phyloP scores from a whole-genome alignment of 805 yeast genomes.

The Ogataea corticis region DNA sequence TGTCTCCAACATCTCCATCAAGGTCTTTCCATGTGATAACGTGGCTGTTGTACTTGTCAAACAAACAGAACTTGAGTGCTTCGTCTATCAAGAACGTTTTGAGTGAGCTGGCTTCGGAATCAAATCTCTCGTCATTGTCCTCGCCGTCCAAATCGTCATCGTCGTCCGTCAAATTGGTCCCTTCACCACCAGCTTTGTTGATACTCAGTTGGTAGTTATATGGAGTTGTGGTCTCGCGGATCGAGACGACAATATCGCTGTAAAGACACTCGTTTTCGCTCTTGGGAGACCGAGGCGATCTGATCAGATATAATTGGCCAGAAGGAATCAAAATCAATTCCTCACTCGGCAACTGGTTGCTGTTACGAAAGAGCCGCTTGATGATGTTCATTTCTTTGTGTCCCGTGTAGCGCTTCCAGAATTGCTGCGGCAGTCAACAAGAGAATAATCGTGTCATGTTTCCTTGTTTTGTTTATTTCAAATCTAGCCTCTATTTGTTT shows the following conservation, averaged over 20 bases:
- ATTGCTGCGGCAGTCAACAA: too few relatives aligned
- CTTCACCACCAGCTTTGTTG: conserved; percentile 67
- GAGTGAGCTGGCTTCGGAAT: conserved; percentile 53
- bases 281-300: conserved; percentile 81
- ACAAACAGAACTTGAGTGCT: conserved; percentile 55
- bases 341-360: conserved; percentile 45
- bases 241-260: conserved; percentile 74
- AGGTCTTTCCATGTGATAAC: conserved; percentile 79
- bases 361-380: conserved; percentile 48
- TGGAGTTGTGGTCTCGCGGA: conserved; percentile 66
- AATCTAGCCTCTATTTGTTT: not conserved
- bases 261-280: conserved; percentile 83
- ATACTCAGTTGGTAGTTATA: conserved; percentile 71
- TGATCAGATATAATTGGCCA: conserved; percentile 73
- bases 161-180: conserved; percentile 48
- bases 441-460: not conserved
- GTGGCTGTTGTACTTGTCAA: conserved; percentile 47
- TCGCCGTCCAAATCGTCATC: conserved; percentile 44
- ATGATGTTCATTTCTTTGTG: conserved; percentile 62
- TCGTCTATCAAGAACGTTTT: conserved; percentile 69
- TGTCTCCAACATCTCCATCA: conserved; percentile 84
- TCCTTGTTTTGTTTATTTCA: not conserved
- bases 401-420: not conserved
- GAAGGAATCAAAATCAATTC: conserved; percentile 70
- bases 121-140: conserved; percentile 37